A percentile compares a stretch with the other conserved stretches of the same genome.
These are phyloP conservation scores for Colletotrichum scovillei DNA, from an alignment of 2,329 filamentous ascomycete genomes.

Conservation along the genomic window DNA sequence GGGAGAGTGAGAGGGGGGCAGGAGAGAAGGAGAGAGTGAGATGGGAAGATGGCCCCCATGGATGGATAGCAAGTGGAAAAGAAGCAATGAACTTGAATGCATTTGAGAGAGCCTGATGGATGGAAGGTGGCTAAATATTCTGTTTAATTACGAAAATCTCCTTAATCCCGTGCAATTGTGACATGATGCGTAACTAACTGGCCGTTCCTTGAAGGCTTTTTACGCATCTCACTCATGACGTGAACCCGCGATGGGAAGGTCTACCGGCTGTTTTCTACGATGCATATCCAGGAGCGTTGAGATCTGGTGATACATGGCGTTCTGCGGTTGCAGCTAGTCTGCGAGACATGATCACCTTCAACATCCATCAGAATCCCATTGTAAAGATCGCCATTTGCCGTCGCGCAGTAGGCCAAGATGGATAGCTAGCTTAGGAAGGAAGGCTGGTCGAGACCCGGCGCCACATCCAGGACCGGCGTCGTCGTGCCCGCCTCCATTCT, in stretches of 20 bases:
- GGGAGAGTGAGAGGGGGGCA: not conserved
- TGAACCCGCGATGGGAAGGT: not conserved
- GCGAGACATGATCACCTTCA: not conserved
- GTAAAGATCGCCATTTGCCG: not conserved
- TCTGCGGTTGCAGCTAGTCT: not conserved
- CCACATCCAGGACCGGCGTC: constrained; percentile 2
- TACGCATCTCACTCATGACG: not conserved
- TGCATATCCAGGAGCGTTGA: not conserved
- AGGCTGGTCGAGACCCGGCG: constrained; percentile 5
- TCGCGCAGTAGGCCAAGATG: not conserved
- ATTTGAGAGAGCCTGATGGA: constrained; percentile 34
- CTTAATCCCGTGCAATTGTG: constrained; percentile 11
- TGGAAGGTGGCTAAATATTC: constrained; percentile 36
- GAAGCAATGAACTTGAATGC: constrained; percentile 37
- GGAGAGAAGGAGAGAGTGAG: constrained; percentile 3
- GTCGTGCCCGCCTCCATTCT: not conserved
- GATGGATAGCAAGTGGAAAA: constrained; percentile 38
- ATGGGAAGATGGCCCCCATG: constrained; percentile 11
- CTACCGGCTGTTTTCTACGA: not conserved
- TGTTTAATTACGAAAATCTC: constrained; percentile 39
- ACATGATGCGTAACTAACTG: not conserved
- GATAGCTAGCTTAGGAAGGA: not conserved
- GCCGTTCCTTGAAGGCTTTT: not conserved
- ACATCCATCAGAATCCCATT: not conserved
- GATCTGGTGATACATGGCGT: not conserved